Evolutionary conservation across 768 basidiomycete species (phyloP).

Genomic region (Guyanaporus albipodus): DNA sequence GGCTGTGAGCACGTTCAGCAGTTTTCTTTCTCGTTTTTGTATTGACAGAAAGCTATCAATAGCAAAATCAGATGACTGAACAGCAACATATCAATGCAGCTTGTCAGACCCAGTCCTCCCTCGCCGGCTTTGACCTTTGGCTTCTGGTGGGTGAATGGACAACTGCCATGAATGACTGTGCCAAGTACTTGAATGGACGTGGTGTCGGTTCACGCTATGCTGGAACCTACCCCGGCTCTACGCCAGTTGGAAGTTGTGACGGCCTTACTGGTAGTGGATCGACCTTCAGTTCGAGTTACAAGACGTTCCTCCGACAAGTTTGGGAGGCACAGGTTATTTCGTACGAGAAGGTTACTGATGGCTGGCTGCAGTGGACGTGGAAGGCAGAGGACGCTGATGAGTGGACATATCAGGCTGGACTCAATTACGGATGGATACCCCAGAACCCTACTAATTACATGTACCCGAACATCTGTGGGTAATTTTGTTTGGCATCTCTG

Average conservation of each 20-base stretch:
- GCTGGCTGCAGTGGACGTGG: slow-evolving; percentile 86
- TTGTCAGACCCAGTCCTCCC: slow-evolving; percentile 43
- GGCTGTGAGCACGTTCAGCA: slow-evolving; percentile 38
- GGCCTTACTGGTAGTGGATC: slow-evolving; percentile 73
- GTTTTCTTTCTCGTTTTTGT: background rate
- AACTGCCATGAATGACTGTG: slow-evolving; percentile 69
- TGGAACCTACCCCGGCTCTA: slow-evolving; percentile 61
- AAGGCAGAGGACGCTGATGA: slow-evolving; percentile 81
- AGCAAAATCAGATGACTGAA: slow-evolving; percentile 46
- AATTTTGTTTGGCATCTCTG: background rate
- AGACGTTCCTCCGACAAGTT: slow-evolving; percentile 72
- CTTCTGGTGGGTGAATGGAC: slow-evolving; percentile 88
- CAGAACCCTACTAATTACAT: slow-evolving; percentile 42
- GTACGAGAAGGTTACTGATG: slow-evolving; percentile 57
- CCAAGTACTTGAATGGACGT: slow-evolving; percentile 66
- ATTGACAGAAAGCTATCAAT: slow-evolving; percentile 20
- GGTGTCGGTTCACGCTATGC: slow-evolving; percentile 64
- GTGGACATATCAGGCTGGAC: slow-evolving; percentile 85
- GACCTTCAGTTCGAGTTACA: slow-evolving; percentile 71
- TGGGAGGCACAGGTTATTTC: slow-evolving; percentile 84
- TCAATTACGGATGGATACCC: slow-evolving; percentile 84
- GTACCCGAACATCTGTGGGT: slow-evolving; percentile 65
- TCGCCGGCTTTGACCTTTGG: slow-evolving; percentile 65
- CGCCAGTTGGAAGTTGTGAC: slow-evolving; percentile 66
- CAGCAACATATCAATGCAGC: slow-evolving; percentile 58